phyloP scores from a whole-genome alignment of 371 early-diverging fungal genomes.

The Lichtheimia hyalospora region DNA sequence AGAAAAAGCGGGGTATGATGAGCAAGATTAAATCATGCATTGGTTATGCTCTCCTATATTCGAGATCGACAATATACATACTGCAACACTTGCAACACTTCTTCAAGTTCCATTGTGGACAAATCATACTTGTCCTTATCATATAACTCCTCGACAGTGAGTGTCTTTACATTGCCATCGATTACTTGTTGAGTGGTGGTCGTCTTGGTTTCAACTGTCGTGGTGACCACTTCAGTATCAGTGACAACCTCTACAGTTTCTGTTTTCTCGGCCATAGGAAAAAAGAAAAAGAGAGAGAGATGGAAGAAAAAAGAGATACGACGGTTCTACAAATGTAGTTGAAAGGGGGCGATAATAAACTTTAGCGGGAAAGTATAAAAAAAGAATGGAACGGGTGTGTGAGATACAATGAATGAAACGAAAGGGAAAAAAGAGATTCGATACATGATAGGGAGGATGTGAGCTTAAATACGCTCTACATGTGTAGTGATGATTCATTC shows the following conservation, averaged over 20 bases:
- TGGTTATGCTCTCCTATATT: no score
- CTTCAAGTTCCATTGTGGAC: conserved; percentile 72
- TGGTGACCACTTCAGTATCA: conserved; percentile 1
- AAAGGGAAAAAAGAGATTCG: not conserved
- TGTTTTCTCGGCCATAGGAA: conserved; percentile 18
- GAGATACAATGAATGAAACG: not conserved
- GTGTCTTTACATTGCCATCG: conserved; percentile 18
- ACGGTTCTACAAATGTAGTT: not conserved
- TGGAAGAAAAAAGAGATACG: not conserved
- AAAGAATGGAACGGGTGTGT: not conserved
- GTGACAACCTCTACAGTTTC: conserved; percentile 10
- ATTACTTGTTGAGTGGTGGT: conserved; percentile 3
- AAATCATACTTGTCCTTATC: conserved; percentile 79
- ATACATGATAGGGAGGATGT: not conserved
- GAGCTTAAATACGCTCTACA: not conserved
- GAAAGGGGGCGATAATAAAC: no score
- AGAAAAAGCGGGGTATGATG: not conserved
- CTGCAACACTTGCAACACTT: conserved; percentile 71
- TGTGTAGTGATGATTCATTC: not conserved
- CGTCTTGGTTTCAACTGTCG: not conserved
- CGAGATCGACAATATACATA: conserved; percentile 17
- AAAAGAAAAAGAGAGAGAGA: not conserved
- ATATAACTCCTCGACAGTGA: conserved; percentile 71
- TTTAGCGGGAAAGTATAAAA: not conserved
- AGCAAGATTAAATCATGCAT: no score